Evolutionary conservation across 2,329 filamentous ascomycete genomes (phyloP).

Genomic region (Penicillium sp.): DNA sequence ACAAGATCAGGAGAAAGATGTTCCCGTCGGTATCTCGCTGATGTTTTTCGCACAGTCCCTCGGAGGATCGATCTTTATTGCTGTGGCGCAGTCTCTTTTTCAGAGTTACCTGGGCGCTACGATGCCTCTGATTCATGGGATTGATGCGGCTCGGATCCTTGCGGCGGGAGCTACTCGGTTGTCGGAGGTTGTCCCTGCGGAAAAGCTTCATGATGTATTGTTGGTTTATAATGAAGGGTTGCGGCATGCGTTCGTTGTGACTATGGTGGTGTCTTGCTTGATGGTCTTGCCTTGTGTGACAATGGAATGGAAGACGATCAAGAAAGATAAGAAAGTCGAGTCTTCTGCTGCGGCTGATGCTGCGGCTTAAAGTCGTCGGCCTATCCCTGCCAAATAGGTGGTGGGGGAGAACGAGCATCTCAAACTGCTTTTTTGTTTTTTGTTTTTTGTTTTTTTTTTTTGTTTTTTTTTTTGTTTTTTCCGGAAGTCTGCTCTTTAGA

Average conservation of each 20-base stretch:
- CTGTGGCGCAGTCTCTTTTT: slow-evolving; percentile 16
- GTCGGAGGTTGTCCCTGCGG: slow-evolving; percentile 4
- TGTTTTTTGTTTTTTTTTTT: too few species aligned
- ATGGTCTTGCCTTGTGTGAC: slow-evolving; percentile 1
- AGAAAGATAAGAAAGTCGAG: background rate
- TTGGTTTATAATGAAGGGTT: slow-evolving; percentile 13
- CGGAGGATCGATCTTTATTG: slow-evolving; percentile 15
- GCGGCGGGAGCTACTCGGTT: slow-evolving; percentile 12
- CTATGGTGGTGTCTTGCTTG: slow-evolving; percentile 5
- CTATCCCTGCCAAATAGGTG: too few species aligned
- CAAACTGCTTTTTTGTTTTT: too few species aligned
- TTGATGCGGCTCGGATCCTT: slow-evolving; percentile 8
- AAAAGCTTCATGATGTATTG: slow-evolving; percentile 11
- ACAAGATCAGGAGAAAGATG: slow-evolving; percentile 3
- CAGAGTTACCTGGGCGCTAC: slow-evolving; percentile 10
- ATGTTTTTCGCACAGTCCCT: slow-evolving; percentile 18
- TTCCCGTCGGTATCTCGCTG: slow-evolving; percentile 14
- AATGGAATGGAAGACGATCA: slow-evolving; percentile 4
- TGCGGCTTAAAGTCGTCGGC: too few species aligned
- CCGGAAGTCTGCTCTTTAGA: too few species aligned
- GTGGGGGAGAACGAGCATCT: too few species aligned
- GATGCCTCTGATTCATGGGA: slow-evolving; percentile 9
- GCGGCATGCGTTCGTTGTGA: slow-evolving; percentile 11
- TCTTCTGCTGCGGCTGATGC: background rate
- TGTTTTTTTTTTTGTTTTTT: too few species aligned